Conservation (phyloP, 441 rosid species). For the Theobroma grandiflorum region DNA sequence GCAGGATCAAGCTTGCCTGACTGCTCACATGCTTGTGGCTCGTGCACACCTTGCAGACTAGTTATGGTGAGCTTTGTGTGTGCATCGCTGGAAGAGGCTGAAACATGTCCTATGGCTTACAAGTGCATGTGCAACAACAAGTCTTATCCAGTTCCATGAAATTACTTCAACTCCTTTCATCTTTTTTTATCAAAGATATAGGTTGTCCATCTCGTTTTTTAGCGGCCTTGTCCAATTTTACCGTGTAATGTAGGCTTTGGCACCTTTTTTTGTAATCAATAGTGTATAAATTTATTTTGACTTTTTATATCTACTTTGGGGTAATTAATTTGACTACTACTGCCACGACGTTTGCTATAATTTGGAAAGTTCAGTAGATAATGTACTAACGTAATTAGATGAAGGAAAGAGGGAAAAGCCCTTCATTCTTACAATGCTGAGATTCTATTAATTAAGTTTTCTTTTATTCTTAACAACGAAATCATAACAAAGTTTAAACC, state of each 20-base stretch:
- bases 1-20: slow-evolving; percentile 92
- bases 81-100: slow-evolving; percentile 75
- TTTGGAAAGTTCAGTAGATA: too few species aligned
- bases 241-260: not conserved
- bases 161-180: not conserved
- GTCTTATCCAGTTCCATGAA: slow-evolving; percentile 82
- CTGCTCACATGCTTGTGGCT: slow-evolving; percentile 93
- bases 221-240: not conserved
- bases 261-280: not conserved
- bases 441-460: not conserved
- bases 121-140: slow-evolving; percentile 87
- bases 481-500: not conserved
- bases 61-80: slow-evolving; percentile 94
- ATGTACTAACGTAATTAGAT: too few species aligned
- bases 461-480: not conserved
- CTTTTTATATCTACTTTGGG: too few species aligned
- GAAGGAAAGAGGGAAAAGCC: not conserved
- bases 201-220: not conserved
- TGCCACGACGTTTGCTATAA: too few species aligned
- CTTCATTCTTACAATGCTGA: not conserved
- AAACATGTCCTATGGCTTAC: slow-evolving; percentile 93
- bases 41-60: slow-evolving; percentile 84
- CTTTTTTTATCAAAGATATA: not conserved
- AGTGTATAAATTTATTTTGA: not conserved
- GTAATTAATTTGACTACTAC: too few species aligned